Percentiles rank a stretch among this genome's conserved stretches.
Conservation (phyloP, 192 early-diverging fungal genomes). For the Rhizoclosmatium sp. region DNA sequence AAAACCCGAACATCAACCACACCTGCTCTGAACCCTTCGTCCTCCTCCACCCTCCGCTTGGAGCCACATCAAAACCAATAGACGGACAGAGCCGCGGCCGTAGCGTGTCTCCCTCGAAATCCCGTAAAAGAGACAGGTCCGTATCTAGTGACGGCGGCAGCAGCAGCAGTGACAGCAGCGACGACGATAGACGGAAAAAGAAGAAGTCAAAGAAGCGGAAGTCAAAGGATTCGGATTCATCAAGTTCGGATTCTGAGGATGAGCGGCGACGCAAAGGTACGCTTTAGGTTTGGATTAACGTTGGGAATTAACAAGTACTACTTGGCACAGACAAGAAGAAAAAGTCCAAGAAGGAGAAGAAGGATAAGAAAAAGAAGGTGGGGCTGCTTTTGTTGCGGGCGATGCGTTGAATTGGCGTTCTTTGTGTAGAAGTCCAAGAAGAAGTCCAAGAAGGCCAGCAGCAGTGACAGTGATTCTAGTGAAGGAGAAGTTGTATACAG, state of each 20-base stretch:
- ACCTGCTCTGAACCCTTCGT: too few species aligned
- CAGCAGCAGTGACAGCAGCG: not conserved
- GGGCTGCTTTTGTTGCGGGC: conserved; percentile 10
- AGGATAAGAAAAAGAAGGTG: conserved; percentile 39
- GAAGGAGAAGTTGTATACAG: conserved; percentile 39
- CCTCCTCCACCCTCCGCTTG: too few species aligned
- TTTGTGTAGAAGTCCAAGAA: conserved; percentile 29
- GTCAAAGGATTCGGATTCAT: not conserved
- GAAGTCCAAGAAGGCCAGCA: conserved; percentile 28
- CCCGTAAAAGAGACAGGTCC: too few species aligned
- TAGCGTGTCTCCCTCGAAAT: too few species aligned
- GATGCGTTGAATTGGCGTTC: not conserved
- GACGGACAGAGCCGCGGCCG: too few species aligned
- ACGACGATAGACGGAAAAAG: not conserved
- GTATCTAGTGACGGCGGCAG: too few species aligned
- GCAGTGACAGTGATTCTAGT: conserved; percentile 13
- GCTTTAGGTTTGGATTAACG: not conserved
- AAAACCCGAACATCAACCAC: too few species aligned
- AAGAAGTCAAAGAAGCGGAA: not conserved
- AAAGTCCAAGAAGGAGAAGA: conserved; percentile 39
- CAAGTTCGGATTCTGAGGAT: not conserved
- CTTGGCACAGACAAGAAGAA: not conserved
- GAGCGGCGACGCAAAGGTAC: not conserved
- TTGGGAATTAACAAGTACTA: not conserved
- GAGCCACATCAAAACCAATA: too few species aligned